Percentiles rank a stretch among this genome's conserved stretches.
These are phyloP conservation scores for Gossypium armourianum DNA, from an alignment of 441 rosid genomes.

Conservation along the genomic window DNA sequence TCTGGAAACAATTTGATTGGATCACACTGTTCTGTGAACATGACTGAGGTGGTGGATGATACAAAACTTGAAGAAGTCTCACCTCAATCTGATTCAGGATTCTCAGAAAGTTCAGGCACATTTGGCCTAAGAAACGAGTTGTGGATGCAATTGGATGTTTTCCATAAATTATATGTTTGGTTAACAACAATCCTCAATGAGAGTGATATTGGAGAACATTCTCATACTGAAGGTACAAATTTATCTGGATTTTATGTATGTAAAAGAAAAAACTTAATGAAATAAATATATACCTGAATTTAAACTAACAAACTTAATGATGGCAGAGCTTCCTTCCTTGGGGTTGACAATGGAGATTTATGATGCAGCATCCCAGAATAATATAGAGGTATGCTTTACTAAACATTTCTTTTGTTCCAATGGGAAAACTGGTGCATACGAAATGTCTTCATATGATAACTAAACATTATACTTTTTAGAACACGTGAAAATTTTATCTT, in stretches of 20 bases:
- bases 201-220: slow-evolving; percentile 16
- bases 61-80: slow-evolving; percentile 23
- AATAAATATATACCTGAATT: slow-evolving; percentile 10
- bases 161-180: slow-evolving; percentile 29
- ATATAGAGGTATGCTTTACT: slow-evolving; percentile 30
- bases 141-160: slow-evolving; percentile 31
- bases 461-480: not conserved
- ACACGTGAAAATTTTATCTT: slow-evolving; percentile 14
- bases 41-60: slow-evolving; percentile 19
- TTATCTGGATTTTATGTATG: slow-evolving; percentile 17
- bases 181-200: slow-evolving; percentile 26
- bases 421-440: not conserved
- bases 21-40: slow-evolving; percentile 19
- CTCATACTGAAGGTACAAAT: slow-evolving; percentile 33
- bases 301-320: slow-evolving; percentile 17
- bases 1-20: slow-evolving; percentile 19
- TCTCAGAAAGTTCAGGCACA: slow-evolving; percentile 17
- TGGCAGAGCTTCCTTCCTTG: slow-evolving; percentile 40
- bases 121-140: slow-evolving; percentile 40
- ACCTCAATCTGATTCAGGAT: slow-evolving; percentile 20
- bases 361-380: slow-evolving; percentile 24
- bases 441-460: not conserved
- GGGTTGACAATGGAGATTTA: slow-evolving; percentile 24
- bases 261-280: slow-evolving; percentile 11
- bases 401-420: not conserved